Conservation (phyloP, 148 eudicot species). For the Rhododendron molle region DNA sequence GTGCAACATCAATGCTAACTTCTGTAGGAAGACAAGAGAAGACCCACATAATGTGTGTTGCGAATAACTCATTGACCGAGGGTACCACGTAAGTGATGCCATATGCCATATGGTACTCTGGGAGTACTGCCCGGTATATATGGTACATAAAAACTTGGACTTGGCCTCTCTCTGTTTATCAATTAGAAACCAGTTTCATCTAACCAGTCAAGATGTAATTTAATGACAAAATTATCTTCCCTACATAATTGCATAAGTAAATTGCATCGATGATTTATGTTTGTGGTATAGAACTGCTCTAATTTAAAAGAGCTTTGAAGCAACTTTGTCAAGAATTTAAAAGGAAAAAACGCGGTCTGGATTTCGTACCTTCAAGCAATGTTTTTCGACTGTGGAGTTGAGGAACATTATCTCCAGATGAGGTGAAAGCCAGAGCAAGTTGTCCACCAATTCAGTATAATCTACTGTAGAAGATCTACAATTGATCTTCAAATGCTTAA, state of each 20-base stretch:
- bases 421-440: constrained; percentile 8
- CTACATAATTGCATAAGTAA: not conserved
- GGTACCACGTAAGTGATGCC: not conserved
- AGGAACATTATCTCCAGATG: not conserved
- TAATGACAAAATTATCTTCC: not conserved
- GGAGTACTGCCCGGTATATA: not conserved
- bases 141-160: not conserved
- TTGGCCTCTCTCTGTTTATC: not conserved
- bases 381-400: not conserved
- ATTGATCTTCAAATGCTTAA: not conserved
- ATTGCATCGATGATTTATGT: not conserved
- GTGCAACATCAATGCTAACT: not conserved
- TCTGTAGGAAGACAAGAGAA: not conserved
- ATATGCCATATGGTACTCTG: not conserved
- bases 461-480: not conserved
- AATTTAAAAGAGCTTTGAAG: not conserved
- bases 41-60: not conserved
- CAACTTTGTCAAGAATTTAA: not conserved
- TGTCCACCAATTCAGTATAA: not conserved
- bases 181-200: not conserved
- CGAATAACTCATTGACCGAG: not conserved
- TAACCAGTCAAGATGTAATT: not conserved
- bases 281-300: not conserved
- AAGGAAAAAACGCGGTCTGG: not conserved
- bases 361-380: not conserved